Evolutionary conservation across 768 basidiomycete species (phyloP).

Genomic region (Tricholoma hemisulphureum): DNA sequence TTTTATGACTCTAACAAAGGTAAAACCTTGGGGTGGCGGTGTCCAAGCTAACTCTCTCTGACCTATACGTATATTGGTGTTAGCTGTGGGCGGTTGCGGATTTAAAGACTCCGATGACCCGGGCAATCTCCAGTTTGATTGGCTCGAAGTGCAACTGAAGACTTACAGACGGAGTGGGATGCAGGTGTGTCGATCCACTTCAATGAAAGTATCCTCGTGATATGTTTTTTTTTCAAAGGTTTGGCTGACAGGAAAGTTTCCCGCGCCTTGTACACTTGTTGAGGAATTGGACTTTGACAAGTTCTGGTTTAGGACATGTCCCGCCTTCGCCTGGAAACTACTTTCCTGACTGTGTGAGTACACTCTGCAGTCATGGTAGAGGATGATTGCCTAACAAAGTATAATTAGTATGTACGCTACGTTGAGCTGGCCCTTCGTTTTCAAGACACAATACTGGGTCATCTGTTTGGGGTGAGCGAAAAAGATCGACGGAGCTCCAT

Average conservation of each 20-base stretch:
- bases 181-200: conserved; percentile 52
- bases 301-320: conserved; percentile 64
- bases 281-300: conserved; percentile 6
- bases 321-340: conserved; percentile 80
- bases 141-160: conserved; percentile 83
- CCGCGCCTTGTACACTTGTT: conserved; percentile 5
- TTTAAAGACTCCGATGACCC: conserved; percentile 67
- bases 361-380: conserved; percentile 8
- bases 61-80: conserved; percentile 9
- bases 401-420: conserved; percentile 58
- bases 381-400: conserved; percentile 12
- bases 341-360: conserved; percentile 80
- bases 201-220: background rate
- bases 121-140: conserved; percentile 86
- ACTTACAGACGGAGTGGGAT: conserved; percentile 66
- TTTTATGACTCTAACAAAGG: conserved; percentile 90
- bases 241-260: conserved; percentile 43
- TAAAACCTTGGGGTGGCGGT: conserved; percentile 26
- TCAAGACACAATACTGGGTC: conserved; percentile 86
- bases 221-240: conserved; percentile 28
- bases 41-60: background rate
- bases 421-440: conserved; percentile 74
- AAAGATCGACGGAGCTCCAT: conserved; percentile 19
- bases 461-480: conserved; percentile 71
- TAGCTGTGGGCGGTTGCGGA: conserved; percentile 76